These are phyloP conservation scores for Discostella stelligera DNA, from an alignment of 352 stramenopile genomes.

Conservation along the genomic window DNA sequence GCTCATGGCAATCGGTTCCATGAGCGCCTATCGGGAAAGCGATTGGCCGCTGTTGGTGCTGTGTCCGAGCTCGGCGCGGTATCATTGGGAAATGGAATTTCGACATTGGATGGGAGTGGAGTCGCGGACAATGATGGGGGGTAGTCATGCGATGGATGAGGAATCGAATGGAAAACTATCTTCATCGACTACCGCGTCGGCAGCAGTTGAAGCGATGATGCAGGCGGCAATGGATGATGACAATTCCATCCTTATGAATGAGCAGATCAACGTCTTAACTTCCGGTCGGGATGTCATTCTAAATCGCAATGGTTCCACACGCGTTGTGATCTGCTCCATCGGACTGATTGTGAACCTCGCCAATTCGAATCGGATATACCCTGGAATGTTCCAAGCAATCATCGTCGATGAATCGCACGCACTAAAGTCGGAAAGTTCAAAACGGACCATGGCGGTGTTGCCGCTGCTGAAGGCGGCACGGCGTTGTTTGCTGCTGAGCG, in stretches of 20 bases:
- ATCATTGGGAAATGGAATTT: slow-evolving; percentile 86
- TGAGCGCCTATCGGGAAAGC: slow-evolving; percentile 65
- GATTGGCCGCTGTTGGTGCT: slow-evolving; percentile 87
- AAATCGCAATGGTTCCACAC: slow-evolving; percentile 38
- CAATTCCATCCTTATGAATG: slow-evolving; percentile 33
- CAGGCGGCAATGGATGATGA: not conserved
- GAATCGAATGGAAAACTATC: not conserved
- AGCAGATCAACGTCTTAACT: slow-evolving; percentile 73
- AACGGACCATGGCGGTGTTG: slow-evolving; percentile 70
- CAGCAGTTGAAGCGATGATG: not conserved
- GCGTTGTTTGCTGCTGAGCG: slow-evolving; percentile 76
- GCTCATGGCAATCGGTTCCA: slow-evolving; percentile 75
- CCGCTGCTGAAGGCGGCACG: slow-evolving; percentile 64
- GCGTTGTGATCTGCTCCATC: slow-evolving; percentile 77
- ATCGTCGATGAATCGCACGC: slow-evolving; percentile 84
- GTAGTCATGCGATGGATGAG: not conserved
- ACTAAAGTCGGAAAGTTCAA: slow-evolving; percentile 78
- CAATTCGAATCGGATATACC: slow-evolving; percentile 44
- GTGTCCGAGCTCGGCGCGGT: slow-evolving; percentile 81
- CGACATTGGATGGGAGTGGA: slow-evolving; percentile 64
- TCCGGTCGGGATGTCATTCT: slow-evolving; percentile 59
- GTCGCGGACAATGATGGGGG: slow-evolving; percentile 16
- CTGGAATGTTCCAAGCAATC: slow-evolving; percentile 67
- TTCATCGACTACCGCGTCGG: not conserved
- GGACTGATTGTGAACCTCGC: slow-evolving; percentile 66